Evolutionary conservation across 176 grass and related monocot genomes (phyloP), one percentile per base, ranked within the genome.

Genomic region (Typha latifolia): DNA sequence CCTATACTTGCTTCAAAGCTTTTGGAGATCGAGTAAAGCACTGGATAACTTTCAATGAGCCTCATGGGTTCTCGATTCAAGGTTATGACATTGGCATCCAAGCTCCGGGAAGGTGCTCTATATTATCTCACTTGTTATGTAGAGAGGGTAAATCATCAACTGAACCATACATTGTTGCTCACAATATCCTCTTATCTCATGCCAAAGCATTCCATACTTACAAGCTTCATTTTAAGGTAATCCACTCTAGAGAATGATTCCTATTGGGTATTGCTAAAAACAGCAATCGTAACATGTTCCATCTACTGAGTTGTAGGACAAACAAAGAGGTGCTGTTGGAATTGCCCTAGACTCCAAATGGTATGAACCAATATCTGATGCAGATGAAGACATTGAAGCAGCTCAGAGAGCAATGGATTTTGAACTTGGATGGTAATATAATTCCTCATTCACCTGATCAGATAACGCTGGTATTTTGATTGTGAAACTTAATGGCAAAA

Each of bases 11-110:
- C 67, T 97, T 97, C 78, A 75, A 85, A 69, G 80, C 83, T 68
- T 97, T 97, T 51, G 89, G 94, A 70, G 94, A 90, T 49, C 82
- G 94, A 85, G 94, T 97, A 72, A 93, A 97, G 79, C 68, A 93
- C 24, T 87, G 89, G 94, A 87, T 97, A 70, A 93, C 94, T 48
- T 78, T 97, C 50, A 97, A 93, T 49, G 94, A 97, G 66, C 94
- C 94, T 4, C 72, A 90, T 66, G 90, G 80, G 32, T 73, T 87
- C 68, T 68, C 89, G 0, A 92, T 97, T 68, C 74, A 90, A 47
- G 94, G 94, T 21, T 97, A 93, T 29, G 94, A 93, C 82, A 72
- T 76, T 48, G 94, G 94, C 29, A 73, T 93, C 11, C 86, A 97
- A 72, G 94, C 89, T 49, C 94, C 89, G 32, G 85, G 86, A 51